phyloP scores from a whole-genome alignment of 2,329 filamentous ascomycete genomes.

The Claviceps maximensis region DNA sequence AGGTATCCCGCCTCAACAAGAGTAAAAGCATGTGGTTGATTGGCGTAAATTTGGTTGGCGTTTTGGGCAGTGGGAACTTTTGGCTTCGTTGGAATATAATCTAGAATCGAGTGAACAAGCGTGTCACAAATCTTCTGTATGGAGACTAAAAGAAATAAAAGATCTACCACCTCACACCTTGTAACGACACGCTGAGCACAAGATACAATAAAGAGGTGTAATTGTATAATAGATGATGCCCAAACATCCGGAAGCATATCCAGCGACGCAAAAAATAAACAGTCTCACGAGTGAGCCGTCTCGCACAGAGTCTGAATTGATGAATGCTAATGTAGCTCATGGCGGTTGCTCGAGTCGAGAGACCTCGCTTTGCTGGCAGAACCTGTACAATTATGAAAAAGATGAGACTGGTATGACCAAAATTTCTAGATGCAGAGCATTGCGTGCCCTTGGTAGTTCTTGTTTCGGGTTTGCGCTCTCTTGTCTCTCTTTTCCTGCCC shows the following conservation, averaged over 20 bases:
- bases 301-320: neutral
- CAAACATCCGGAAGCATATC: neutral
- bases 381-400: conserved; percentile 29
- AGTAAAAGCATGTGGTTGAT: neutral
- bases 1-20: conserved; percentile 6
- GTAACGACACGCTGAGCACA: neutral
- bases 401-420: conserved; percentile 38
- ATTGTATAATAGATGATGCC: neutral
- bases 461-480: neutral
- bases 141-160: neutral
- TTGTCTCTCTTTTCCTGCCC: neutral
- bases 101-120: neutral
- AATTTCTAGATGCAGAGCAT: conserved; percentile 17
- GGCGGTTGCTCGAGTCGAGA: conserved; percentile 3
- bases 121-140: neutral
- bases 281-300: neutral
- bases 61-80: neutral
- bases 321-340: neutral
- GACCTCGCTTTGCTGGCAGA: conserved; percentile 32
- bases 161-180: neutral
- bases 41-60: neutral
- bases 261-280: neutral
- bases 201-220: neutral
- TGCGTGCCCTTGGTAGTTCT: neutral
- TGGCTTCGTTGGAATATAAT: neutral